A percentile compares a stretch with the other conserved stretches of the same genome.
Conservation (phyloP, 768 basidiomycete genomes). For the Leucocoprinus sp. region DNA sequence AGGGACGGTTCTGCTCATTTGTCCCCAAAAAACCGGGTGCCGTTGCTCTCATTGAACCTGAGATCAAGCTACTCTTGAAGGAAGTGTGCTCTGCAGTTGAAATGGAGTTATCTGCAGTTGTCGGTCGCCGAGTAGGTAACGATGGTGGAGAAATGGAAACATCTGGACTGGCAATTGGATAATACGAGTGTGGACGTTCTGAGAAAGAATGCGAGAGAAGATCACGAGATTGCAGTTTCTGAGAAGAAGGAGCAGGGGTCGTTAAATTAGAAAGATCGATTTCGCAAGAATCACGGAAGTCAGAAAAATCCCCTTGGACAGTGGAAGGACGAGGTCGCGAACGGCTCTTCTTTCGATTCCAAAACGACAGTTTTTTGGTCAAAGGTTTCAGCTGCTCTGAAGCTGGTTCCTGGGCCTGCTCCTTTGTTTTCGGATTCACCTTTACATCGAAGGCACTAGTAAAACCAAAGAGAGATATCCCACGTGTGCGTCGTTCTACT, state of each 20-base stretch:
- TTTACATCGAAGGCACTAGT: constrained; percentile 31
- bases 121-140: constrained; percentile 17
- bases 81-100: neutral
- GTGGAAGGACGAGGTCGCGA: constrained; percentile 2
- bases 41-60: constrained; percentile 9
- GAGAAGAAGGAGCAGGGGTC: neutral
- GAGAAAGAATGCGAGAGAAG: neutral
- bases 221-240: constrained; percentile 8
- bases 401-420: constrained; percentile 5
- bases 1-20: constrained; percentile 10
- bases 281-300: neutral
- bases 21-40: constrained; percentile 1
- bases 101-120: constrained; percentile 7
- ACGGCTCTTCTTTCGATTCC: constrained; percentile 41
- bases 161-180: neutral
- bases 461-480: constrained; percentile 44
- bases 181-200: constrained; percentile 2
- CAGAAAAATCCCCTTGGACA: constrained; percentile 3
- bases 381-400: constrained; percentile 28
- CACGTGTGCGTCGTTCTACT: constrained; percentile 34
- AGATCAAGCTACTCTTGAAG: neutral
- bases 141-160: neutral
- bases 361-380: constrained; percentile 58
- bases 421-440: constrained; percentile 31
- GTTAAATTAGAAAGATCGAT: neutral